phyloP scores from a whole-genome alignment of 2,329 filamentous ascomycete genomes.

The Coniochaeta pulveracea region DNA sequence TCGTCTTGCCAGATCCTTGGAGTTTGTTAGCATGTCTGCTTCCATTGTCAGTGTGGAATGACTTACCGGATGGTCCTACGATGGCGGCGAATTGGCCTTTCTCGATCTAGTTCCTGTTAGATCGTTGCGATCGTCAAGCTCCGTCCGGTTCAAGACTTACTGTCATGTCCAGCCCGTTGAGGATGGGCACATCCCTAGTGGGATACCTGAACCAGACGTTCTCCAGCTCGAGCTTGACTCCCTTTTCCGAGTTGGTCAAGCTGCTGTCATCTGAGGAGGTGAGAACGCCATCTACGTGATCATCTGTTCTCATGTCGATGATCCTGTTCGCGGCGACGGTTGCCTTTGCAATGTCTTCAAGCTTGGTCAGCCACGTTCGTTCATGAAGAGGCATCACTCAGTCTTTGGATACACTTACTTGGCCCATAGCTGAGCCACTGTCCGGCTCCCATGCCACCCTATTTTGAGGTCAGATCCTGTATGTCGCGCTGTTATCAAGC shows the following conservation, averaged over 20 bases:
- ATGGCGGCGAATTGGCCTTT: conserved; percentile 20
- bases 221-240: conserved; percentile 47
- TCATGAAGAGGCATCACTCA: too few relatives aligned
- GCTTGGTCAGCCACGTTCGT: too few relatives aligned
- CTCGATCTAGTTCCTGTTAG: conserved; percentile 10
- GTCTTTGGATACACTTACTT: conserved; percentile 16
- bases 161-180: conserved; percentile 48
- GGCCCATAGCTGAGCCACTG: conserved; percentile 21
- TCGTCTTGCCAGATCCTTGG: conserved; percentile 20
- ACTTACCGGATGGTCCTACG: conserved; percentile 18
- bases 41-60: background rate
- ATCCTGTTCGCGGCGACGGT: conserved; percentile 18
- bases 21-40: conserved; percentile 9
- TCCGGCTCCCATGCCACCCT: conserved; percentile 19
- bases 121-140: background rate
- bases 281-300: conserved; percentile 12
- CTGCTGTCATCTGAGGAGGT: conserved; percentile 15
- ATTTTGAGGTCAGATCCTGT: too few relatives aligned
- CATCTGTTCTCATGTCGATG: conserved; percentile 15
- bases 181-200: conserved; percentile 56
- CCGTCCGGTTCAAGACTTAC: conserved; percentile 27
- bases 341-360: conserved; percentile 19
- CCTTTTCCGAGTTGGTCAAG: conserved; percentile 15
- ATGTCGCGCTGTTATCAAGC: too few relatives aligned
- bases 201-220: conserved; percentile 63